phyloP scores from a whole-genome alignment of 2,329 filamentous ascomycete species.

The Cladophialophora bantiana region DNA sequence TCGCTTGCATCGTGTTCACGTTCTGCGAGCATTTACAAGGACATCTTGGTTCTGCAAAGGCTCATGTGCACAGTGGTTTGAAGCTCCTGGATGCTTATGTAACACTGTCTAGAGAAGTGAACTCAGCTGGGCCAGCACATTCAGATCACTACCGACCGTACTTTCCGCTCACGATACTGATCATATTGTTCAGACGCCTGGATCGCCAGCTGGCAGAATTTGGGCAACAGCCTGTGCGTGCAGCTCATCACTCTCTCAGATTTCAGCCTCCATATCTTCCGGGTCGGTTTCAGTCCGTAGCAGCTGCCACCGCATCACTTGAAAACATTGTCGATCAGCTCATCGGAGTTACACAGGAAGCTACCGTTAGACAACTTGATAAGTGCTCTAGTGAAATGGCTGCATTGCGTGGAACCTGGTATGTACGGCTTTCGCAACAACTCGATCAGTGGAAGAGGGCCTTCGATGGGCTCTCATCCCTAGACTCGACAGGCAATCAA shows the following conservation, averaged over 20 bases:
- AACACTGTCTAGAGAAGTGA: background rate
- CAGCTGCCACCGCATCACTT: conserved; percentile 1
- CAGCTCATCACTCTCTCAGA: background rate
- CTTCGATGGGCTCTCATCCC: background rate
- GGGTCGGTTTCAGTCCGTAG: conserved; percentile 7
- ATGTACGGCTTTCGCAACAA: conserved; percentile 1
- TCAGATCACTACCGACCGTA: background rate
- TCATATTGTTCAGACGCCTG: conserved; percentile 5
- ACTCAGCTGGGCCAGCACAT: background rate
- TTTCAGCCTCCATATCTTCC: background rate
- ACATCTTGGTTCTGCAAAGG: conserved; percentile 13
- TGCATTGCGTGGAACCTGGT: conserved; percentile 5
- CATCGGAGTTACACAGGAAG: conserved; percentile 6
- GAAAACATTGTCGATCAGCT: conserved; percentile 4
- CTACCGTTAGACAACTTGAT: background rate
- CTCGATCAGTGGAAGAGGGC: conserved; percentile 10
- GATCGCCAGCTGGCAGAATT: conserved; percentile 10
- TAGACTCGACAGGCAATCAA: background rate
- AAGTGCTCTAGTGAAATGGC: conserved; percentile 6
- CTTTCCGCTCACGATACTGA: conserved; percentile 1
- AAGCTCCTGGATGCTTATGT: conserved; percentile 2
- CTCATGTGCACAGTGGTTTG: conserved; percentile 13
- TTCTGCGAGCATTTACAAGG: conserved; percentile 13
- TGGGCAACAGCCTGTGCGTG: background rate
- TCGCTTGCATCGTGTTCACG: conserved; percentile 9